Evolutionary conservation across 2,329 filamentous ascomycete genomes (phyloP), one percentile per base, ranked within the genome.

Genomic region (Xylaria sp.): DNA sequence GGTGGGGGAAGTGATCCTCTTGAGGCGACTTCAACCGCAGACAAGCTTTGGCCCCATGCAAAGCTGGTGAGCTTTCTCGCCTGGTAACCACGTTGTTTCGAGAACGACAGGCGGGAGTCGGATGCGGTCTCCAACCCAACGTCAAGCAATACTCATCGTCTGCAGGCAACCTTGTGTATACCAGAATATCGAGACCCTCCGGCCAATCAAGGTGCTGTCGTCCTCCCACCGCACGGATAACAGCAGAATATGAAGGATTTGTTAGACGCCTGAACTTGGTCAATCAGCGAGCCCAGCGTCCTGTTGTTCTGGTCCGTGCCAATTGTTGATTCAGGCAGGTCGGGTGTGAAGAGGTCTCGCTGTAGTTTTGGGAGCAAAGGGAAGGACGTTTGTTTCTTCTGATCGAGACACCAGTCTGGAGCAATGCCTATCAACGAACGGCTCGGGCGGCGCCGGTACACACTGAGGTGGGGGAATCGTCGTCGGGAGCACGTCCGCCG

Each of bases 21-120:
- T 53, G 59, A 51, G 53, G 56, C 46, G 54, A 59, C 56, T 60
- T 60, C 26, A 52, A 57, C 45, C 58, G 50, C 49, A 52, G 52
- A 54, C 50, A 56, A 57, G 51, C 56, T 60, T 52, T 52, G 37
- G 52, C 55, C 55, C 63, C 59, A 64, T 64, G 47, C 56, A 60
- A 60, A 49, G 50, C 11, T 54, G 54, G 55, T 39, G 51, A 50
- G 45, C n/a, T 56, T 34, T 51, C 43, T 44, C 24, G 13, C 13
- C 56, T 47, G 55, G 55, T 48, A 50, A 48, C 53, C 49, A 48
- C 40, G 48, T 34, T 59, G 52, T 57, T 59, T 59, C 48, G 57
- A 54, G 49, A 49, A 37, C 45, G 41, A 55, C 48, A 43, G 29
- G 44, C 50, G 50, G 48, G 49, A 47, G 54, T 39, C 40, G 39